Percentiles rank a stretch among this genome's conserved stretches.
Evolutionary conservation across 2,329 filamentous ascomycete species (phyloP).

Genomic region (Cercospora sp.): DNA sequence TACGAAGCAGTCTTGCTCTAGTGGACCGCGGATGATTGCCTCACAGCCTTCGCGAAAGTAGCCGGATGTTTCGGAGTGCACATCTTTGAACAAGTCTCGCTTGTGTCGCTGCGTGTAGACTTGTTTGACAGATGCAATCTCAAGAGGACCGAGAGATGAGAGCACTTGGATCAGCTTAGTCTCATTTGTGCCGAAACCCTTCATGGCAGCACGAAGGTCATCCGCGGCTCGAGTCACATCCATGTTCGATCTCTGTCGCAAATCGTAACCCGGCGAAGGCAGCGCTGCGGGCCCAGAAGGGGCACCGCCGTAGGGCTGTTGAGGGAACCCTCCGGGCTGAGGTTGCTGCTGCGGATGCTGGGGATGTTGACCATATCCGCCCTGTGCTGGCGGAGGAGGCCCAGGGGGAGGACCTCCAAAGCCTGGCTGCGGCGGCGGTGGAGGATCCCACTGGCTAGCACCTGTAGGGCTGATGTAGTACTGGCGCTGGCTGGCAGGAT

Average conservation of each 20-base stretch:
- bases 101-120: constrained; percentile 65
- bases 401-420: constrained; percentile 28
- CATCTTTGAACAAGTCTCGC: constrained; percentile 71
- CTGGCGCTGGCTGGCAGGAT: constrained; percentile 16
- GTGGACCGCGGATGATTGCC: constrained; percentile 73
- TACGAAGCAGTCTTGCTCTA: constrained; percentile 71
- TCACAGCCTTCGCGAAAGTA: constrained; percentile 75
- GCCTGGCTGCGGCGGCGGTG: constrained; percentile 22
- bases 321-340: constrained; percentile 19
- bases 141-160: constrained; percentile 71
- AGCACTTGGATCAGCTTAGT: constrained; percentile 70
- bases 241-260: constrained; percentile 65
- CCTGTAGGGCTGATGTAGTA: constrained; percentile 20
- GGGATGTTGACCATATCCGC: constrained; percentile 19
- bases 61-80: constrained; percentile 72
- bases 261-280: constrained; percentile 72
- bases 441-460: constrained; percentile 20
- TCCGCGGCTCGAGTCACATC: constrained; percentile 70
- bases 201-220: constrained; percentile 78
- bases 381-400: constrained; percentile 28
- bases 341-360: constrained; percentile 18
- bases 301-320: constrained; percentile 21
- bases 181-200: constrained; percentile 89
- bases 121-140: constrained; percentile 67
- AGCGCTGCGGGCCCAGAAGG: constrained; percentile 55